A percentile compares a stretch with the other conserved stretches of the same genome.
Conservation (phyloP, 164 flowering plant species). For the Hamamelis virginiana region DNA sequence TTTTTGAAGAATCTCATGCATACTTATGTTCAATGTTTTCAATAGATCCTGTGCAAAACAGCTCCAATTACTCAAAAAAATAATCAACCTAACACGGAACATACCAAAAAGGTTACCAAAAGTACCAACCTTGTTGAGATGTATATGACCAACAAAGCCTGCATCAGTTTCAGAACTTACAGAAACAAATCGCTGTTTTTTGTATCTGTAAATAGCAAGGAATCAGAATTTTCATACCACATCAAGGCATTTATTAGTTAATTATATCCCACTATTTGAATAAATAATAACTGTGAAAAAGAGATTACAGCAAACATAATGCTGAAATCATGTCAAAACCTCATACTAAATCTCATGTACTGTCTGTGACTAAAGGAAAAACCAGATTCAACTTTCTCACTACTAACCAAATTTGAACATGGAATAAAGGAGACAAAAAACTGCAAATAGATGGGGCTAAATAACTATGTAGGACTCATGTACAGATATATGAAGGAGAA, state of each 20-base stretch:
- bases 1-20: conserved; percentile 47
- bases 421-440: too few relatives aligned
- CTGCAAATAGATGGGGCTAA: too few relatives aligned
- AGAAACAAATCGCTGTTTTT: conserved; percentile 21
- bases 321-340: too few relatives aligned
- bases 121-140: conserved; percentile 63
- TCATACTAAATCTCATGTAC: too few relatives aligned
- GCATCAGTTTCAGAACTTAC: conserved; percentile 39
- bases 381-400: too few relatives aligned
- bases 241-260: not conserved
- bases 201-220: conserved; percentile 38
- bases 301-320: not conserved
- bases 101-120: not conserved
- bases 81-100: not conserved
- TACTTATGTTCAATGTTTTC: conserved; percentile 30
- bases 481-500: not conserved
- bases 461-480: too few relatives aligned
- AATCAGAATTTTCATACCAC: not conserved
- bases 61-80: conserved; percentile 2
- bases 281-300: not conserved
- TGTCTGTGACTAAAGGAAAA: too few relatives aligned
- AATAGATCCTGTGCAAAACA: conserved; percentile 43
- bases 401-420: too few relatives aligned
- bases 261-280: not conserved
- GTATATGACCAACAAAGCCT: conserved; percentile 80